Base-by-base conservation (phyloP, 2,329 filamentous ascomycete species). In the Helminthosporium solani region DNA sequence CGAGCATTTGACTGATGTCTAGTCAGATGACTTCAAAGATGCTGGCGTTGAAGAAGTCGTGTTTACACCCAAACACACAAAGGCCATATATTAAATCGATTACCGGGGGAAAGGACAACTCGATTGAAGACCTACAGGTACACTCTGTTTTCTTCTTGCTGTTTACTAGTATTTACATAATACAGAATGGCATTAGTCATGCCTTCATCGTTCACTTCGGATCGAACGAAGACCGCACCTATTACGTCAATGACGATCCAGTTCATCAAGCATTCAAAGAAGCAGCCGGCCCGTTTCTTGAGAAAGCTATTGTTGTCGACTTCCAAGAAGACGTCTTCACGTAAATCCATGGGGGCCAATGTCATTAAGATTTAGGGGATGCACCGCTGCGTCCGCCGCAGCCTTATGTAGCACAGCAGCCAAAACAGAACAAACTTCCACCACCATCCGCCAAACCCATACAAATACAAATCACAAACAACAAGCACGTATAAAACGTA, bases 121-220 rank as follows among this genome's bases (percentile, higher is more conserved):
- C 66, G n/a, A 60, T 48, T 44, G 64, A 68, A 45, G 54, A 56
- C 16, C 48, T 64, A 30, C 64, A 67, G 58, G 65, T 68, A 63
- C 12, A 16, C 2, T 5, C 12, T 23, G 9, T 4, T 9, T 20
- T 41, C 5, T 2, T 7, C 3, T 15, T 23, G 18, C 14, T 2
- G 2, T 33, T 19, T 9, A 20, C 8, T 8, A n/a, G 3, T 25
- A 18, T 21, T 41, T n/a, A 41, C 28, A 19, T 7, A 33, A 18
- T 74, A 33, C 40, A 75, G 72, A 57, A 67, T 42, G 72, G 70
- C 14, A 56, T 73, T n/a, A 72, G 68, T 19, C 72, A 75, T 45
- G 74, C 67, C 2, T 76, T 75, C 42, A 63, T 75, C 11, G 55
- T 73, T 14, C 64, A 72, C 37, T 76, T 76, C 49, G 58, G 60